Evolutionary conservation across 257 asterid species (phyloP).

Genomic region (Thymus quinquecostatus): DNA sequence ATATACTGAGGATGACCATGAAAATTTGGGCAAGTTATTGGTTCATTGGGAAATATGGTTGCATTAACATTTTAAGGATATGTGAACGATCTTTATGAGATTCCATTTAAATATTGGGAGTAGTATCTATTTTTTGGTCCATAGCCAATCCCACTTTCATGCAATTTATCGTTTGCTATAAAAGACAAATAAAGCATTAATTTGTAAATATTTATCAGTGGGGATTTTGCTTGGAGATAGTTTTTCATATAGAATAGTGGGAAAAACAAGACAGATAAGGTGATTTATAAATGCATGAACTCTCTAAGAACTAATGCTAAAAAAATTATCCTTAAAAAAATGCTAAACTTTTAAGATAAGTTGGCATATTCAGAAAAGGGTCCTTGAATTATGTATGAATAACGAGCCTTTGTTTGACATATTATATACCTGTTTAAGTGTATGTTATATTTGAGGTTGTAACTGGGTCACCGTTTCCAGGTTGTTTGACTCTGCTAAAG

Average conservation of each 20-base stretch:
- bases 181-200: background rate
- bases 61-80: background rate
- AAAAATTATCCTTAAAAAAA: too few relatives aligned
- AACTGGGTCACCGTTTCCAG: slow-evolving; percentile 40
- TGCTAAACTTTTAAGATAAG: background rate
- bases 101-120: background rate
- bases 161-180: background rate
- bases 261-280: background rate
- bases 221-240: background rate
- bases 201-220: background rate
- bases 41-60: background rate
- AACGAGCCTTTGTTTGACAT: slow-evolving; percentile 11
- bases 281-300: background rate
- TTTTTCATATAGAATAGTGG: background rate
- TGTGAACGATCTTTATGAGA: background rate
- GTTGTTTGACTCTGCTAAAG: slow-evolving; percentile 91
- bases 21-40: background rate
- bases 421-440: background rate
- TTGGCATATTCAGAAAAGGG: slow-evolving; percentile 7
- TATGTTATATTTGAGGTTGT: background rate
- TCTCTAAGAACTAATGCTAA: background rate
- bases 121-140: background rate
- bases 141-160: background rate
- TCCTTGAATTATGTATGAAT: background rate
- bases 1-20: slow-evolving; percentile 6